phyloP scores from a whole-genome alignment of 192 early-diverging fungal species.

The Phycomyces blakesleeanus region DNA sequence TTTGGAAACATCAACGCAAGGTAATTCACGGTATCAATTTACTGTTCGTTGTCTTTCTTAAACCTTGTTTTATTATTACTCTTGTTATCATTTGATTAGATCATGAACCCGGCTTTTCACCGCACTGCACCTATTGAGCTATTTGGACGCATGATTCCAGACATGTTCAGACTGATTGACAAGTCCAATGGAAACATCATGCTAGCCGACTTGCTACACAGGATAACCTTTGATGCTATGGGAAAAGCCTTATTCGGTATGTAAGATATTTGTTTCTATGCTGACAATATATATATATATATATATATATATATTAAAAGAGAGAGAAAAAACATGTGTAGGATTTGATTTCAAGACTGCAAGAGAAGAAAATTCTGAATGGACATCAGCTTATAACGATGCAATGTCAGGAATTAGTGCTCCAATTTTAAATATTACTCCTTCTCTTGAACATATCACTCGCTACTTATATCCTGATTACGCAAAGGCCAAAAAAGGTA shows the following conservation, averaged over 20 bases:
- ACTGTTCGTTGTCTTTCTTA: too few relatives aligned
- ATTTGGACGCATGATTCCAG: conserved; percentile 3
- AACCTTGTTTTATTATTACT: too few relatives aligned
- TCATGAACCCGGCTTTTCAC: conserved; percentile 20
- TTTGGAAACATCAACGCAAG: too few relatives aligned
- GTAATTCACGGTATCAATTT: too few relatives aligned
- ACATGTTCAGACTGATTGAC: conserved; percentile 11
- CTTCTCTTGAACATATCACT: neutral
- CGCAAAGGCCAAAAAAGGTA: neutral
- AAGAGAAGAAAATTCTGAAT: neutral
- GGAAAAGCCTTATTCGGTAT: conserved; percentile 46
- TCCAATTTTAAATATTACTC: neutral
- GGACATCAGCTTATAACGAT: conserved; percentile 8
- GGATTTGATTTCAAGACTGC: conserved; percentile 17
- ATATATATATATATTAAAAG: too few relatives aligned
- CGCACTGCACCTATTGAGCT: conserved; percentile 10
- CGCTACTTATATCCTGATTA: conserved; percentile 16
- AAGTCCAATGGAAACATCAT: neutral
- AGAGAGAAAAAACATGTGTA: too few relatives aligned
- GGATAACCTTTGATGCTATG: conserved; percentile 55
- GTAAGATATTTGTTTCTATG: too few relatives aligned
- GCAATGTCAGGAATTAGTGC: neutral
- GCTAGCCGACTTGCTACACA: neutral
- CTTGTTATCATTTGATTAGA: too few relatives aligned
- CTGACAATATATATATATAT: too few relatives aligned